Evolutionary conservation across 768 basidiomycete species (phyloP).

Genomic region (Rossbeevera mucosa): DNA sequence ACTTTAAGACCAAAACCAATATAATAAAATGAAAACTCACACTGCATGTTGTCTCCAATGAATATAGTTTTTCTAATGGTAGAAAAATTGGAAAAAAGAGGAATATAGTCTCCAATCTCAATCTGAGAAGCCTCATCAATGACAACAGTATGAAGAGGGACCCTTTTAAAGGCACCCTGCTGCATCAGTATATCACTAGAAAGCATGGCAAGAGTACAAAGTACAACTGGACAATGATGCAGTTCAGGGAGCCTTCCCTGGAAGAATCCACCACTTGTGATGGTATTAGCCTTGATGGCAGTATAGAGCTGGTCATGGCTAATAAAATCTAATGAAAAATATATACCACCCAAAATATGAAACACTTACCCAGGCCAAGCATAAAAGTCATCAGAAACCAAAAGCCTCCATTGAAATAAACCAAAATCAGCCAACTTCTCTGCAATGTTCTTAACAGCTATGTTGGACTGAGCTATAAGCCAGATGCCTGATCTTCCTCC

Average conservation of each 20-base stretch:
- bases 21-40: conserved; percentile 37
- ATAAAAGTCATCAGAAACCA: conserved; percentile 71
- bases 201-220: conserved; percentile 78
- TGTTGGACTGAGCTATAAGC: conserved; percentile 82
- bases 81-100: conserved; percentile 26
- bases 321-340: conserved; percentile 1
- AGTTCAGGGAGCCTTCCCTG: conserved; percentile 30
- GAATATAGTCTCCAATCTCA: conserved; percentile 53
- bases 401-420: conserved; percentile 55
- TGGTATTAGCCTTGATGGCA: conserved; percentile 43
- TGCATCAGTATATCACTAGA: conserved; percentile 33
- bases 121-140: conserved; percentile 69
- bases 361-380: conserved; percentile 47
- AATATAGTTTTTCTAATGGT: conserved; percentile 52
- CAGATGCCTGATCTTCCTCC: conserved; percentile 52
- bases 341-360: not conserved
- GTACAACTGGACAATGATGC: conserved; percentile 49
- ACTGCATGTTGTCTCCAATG: conserved; percentile 66
- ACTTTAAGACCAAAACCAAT: conserved; percentile 27
- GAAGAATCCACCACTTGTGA: conserved; percentile 42
- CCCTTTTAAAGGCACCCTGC: conserved; percentile 19
- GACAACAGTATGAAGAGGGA: conserved; percentile 46
- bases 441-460: conserved; percentile 87
- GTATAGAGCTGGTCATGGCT: conserved; percentile 83
- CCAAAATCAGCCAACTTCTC: conserved; percentile 61